These are phyloP conservation scores for Discostella pseudostelligera DNA, from an alignment of 108 stramenopile species.

Conservation along the genomic window DNA sequence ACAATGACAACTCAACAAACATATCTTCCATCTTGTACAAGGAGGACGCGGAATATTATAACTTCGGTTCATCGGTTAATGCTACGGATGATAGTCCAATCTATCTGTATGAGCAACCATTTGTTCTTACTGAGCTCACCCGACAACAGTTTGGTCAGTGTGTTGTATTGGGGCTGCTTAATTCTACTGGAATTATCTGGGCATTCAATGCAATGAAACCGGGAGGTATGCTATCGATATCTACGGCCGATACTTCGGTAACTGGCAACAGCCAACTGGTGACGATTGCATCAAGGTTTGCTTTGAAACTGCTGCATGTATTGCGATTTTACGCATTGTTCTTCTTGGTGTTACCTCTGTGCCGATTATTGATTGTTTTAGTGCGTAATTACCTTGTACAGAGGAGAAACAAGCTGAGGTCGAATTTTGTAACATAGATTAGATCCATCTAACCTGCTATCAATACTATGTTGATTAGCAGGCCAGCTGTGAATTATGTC, in stretches of 20 bases:
- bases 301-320: conserved; percentile 32
- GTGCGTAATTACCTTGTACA: conserved; percentile 20
- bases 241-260: conserved; percentile 6
- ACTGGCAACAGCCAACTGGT: conserved; percentile 12
- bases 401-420: conserved; percentile 34
- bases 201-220: conserved; percentile 54
- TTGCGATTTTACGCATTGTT: conserved; percentile 69
- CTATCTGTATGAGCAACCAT: conserved; percentile 57
- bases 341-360: conserved; percentile 57
- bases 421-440: conserved; percentile 3
- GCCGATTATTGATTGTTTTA: conserved; percentile 49
- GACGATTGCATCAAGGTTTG: conserved; percentile 16
- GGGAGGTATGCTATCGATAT: conserved; percentile 56
- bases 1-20: conserved; percentile 6
- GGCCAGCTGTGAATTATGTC: too few relatives aligned
- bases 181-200: conserved; percentile 76
- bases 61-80: conserved; percentile 18
- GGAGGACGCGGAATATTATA: conserved; percentile 12
- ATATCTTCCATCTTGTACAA: conserved; percentile 32
- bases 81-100: conserved; percentile 37
- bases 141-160: conserved; percentile 64
- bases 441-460: neutral
- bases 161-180: conserved; percentile 57
- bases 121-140: conserved; percentile 56
- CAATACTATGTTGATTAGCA: neutral